Evolutionary conservation across 164 flowering plant species (phyloP), one percentile per base, ranked within the genome.

Genomic region (Brasenia schreberi): DNA sequence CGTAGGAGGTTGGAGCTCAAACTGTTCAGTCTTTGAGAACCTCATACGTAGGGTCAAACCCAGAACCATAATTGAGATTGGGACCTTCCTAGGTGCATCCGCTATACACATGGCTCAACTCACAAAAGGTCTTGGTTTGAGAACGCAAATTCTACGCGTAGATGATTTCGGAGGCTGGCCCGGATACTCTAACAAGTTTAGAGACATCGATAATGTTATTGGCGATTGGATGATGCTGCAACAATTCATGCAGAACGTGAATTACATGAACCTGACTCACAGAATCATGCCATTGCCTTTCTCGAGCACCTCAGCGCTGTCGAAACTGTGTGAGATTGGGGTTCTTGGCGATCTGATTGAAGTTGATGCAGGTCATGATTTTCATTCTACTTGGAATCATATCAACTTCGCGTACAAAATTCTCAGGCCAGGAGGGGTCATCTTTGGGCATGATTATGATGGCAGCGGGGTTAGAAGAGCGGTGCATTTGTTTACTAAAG

Each of bases 91-190:
- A 6, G 96, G 96, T 9, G 91, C 96, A 19, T 88, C 96, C 9
- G 85, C 96, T 3, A 79, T 80, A 52, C 89, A 86, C 81, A 86
- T 89, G 92, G 86, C 80, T 45, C 73, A 73, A 59, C 33, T 84
- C 64, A 72, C 90, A n/a, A 74, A 75, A 23, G 19, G 61, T n/a
- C 76, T 85, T 68, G 87, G 87, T 0, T 77, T 86, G 62, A 12
- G 69, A 6, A 77, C 92, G 17, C 86, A 81, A 75, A 85, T 89
- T 6, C 72, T 89, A 23, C 87, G 96, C 76, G 43, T 89, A 17
- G 96, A 89, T 74, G 96, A 89, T 33, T 89, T 89, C 39, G 85
- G 96, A 0, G 96, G 96, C 1, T 89, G 96, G 96, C 83, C 96
- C 33, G 86, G 87, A 18, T 89, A 82, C 66, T 68, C 72, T 6